A percentile compares a stretch with the other conserved stretches of the same genome.
Conservation (phyloP, 2,329 filamentous ascomycete species). For the Aspergillus chevalieri region DNA sequence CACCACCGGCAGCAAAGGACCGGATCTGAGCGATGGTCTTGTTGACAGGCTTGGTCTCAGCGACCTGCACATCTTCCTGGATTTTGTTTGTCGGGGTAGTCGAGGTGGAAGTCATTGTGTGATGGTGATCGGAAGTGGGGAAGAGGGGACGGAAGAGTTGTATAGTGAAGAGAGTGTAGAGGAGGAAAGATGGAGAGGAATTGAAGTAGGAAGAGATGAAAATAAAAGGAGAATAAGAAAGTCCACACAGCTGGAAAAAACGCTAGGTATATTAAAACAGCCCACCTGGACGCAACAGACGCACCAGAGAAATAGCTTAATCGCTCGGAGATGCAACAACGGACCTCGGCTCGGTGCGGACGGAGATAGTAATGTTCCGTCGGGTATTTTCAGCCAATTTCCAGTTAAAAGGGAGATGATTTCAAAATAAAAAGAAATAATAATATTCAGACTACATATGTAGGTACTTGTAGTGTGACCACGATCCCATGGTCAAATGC, state of each 20-base stretch:
- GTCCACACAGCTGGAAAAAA: neutral
- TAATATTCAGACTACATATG: too few species aligned
- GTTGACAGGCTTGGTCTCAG: conserved; percentile 27
- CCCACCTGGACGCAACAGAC: too few species aligned
- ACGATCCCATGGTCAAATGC: too few species aligned
- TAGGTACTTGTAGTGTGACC: too few species aligned
- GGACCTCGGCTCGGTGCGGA: conserved; percentile 23
- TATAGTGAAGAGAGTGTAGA: neutral
- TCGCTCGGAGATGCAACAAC: conserved; percentile 5
- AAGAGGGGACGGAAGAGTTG: neutral
- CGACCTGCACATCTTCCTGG: conserved; percentile 22
- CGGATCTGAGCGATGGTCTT: conserved; percentile 60
- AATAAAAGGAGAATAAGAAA: conserved; percentile 3
- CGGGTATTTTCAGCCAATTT: too few species aligned
- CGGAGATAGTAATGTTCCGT: conserved; percentile 3
- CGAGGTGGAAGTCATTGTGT: conserved; percentile 25
- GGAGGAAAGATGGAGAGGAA: neutral
- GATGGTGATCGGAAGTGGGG: neutral
- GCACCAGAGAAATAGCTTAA: too few species aligned
- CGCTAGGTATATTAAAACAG: conserved; percentile 1
- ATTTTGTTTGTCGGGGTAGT: conserved; percentile 23
- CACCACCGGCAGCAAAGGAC: conserved; percentile 81
- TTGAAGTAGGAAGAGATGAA: neutral
- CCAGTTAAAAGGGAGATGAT: too few species aligned
- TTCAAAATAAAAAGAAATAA: too few species aligned